Evolutionary conservation across 2,329 filamentous ascomycete genomes (phyloP), one percentile per base, ranked within the genome.

Genomic region (Alternaria sp.): DNA sequence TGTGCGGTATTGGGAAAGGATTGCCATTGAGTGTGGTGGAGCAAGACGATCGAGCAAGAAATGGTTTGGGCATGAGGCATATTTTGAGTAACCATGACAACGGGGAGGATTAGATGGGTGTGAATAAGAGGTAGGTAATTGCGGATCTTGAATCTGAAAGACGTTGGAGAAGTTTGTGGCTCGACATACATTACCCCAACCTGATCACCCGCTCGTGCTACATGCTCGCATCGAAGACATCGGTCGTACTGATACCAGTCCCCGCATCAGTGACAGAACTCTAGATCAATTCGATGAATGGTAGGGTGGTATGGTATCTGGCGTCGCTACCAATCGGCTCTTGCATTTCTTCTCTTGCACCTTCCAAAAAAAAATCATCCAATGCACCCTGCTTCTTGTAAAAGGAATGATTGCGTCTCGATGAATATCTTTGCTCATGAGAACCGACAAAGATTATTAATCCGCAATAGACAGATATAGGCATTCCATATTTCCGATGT

Each of bases 1-100:
- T 96, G 68, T 90, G 90, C 59, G 92, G 92, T 0, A 74, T 94
- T 29, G 91, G 90, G 0, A 82, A 85, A 41, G 81, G 81, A 21
- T 72, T 95, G 45, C 92, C 92, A 0, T 82, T 85, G 75, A 81
- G 79, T 13, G 81, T 95, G 26, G 88, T 94, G 0, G 80, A 85
- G 63, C 79, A 84, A 14, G 92, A 96, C 78, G 85, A 89, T 66
- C 79, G 74, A 59, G 62, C 90, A 6, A 78, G 87, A 51, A 84
- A 87, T 62, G 83, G 82, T 1, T 57, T 85, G 42, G 82, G 83
- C 1, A 75, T 80, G 66, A 70, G 65, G 37, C 76, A 58, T 36
- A 37, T 45, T 49, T 51, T 24, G 28, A 24, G 26, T 34, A 44
- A 44, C 10, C 31, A 54, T 24, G 39, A 40, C 14, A 42, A 55